Evolutionary conservation across 495 filamentous ascomycete species (phyloP), one percentile per base, ranked within the genome.

Genomic region (Annulohypoxylon stygium): DNA sequence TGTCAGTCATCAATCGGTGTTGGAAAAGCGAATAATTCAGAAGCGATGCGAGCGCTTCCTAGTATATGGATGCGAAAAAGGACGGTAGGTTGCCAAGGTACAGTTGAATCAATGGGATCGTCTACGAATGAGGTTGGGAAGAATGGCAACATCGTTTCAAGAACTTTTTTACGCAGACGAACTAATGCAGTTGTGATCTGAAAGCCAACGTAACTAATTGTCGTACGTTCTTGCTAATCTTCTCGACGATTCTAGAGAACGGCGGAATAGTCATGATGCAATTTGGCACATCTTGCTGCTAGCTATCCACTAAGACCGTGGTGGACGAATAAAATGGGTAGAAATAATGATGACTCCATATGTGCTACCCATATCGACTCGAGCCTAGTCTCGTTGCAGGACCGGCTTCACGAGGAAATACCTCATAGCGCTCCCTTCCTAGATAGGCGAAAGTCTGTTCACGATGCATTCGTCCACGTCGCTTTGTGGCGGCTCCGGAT

Each of bases 381-480:
- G 16, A 33, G 50, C 36, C 53, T 37, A 57, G 50, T 58, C 33
- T 70, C 12, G 59, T 20, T 16, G 60, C 16, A 61, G 34, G 12
- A 9, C 10, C 39, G 20, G 2, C 12, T 53, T 67, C 57, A 23
- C 41, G 45, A 50, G 57, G 39, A 25, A 51, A 48, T 45, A 55
- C 45, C 43, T 65, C 64, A 43, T 41, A 39, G 23, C 36, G 26
- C 65, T 60, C 30, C 53, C 41, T 43, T 43, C 39, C 39, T 43
- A 43, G 39, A 43, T 16, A 54, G 16, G 58, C 54, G 25, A 61
- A 55, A 30, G 60, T 23, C 41, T 58, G 34, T 12, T 58, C 55
- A 37, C 57, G 58, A 65, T 69, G 20, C 47, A 55, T 62, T 61
- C 30, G 66, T 61, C 65, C 61, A 74, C 65, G 61, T 74, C 57